phyloP scores from a whole-genome alignment of 371 early-diverging fungal genomes.

The Mucor sp. region DNA sequence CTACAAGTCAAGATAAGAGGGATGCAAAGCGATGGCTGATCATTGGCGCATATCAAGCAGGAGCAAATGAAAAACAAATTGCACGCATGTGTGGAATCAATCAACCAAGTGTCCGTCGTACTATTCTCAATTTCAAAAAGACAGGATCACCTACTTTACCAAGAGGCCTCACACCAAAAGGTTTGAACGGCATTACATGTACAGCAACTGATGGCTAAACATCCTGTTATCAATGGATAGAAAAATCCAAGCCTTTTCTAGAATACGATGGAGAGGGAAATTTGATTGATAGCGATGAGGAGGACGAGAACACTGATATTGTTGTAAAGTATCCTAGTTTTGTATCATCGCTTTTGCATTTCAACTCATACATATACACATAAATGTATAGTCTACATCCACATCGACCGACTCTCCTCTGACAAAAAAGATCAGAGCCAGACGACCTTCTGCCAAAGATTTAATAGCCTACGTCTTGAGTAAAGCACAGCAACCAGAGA shows the following conservation, averaged over 20 bases:
- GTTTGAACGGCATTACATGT: not conserved
- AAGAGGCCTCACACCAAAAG: constrained; percentile 6
- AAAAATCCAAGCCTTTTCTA: constrained; percentile 19
- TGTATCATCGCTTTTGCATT: not conserved
- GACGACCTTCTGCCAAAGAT: constrained; percentile 26
- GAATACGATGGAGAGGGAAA: constrained; percentile 50
- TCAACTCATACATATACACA: not conserved
- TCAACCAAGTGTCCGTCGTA: constrained; percentile 38
- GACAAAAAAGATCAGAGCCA: constrained; percentile 12
- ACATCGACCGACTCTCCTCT: not conserved
- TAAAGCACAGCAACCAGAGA: constrained; percentile 21
- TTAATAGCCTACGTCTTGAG: constrained; percentile 26
- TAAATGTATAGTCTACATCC: not conserved
- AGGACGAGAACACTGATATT: constrained; percentile 11
- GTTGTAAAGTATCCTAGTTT: not conserved
- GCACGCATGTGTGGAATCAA: constrained; percentile 44
- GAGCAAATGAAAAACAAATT: constrained; percentile 39
- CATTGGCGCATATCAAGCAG: constrained; percentile 51
- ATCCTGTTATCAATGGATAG: not conserved
- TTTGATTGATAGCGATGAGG: constrained; percentile 35
- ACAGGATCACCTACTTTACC: constrained; percentile 38
- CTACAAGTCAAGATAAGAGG: not conserved
- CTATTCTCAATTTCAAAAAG: constrained; percentile 40
- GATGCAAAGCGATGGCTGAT: constrained; percentile 40
- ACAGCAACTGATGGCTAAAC: not conserved